Evolutionary conservation across 306 rosid species (phyloP), one percentile per base, ranked within the genome.

Genomic region (Begonia fuchsioides): DNA sequence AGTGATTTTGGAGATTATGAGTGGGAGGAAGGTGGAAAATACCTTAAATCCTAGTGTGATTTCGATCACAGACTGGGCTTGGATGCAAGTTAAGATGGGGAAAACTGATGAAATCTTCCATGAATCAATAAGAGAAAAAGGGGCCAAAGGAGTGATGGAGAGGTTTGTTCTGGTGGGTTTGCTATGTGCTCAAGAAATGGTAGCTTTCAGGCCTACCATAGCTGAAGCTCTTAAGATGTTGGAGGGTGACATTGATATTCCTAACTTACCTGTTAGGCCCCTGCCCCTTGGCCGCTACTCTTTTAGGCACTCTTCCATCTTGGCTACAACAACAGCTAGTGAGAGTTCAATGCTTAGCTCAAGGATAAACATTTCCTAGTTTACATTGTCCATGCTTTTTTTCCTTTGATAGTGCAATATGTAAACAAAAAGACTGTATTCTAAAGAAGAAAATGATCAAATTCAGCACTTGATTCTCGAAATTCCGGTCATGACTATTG

Each of bases 241-340:
- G 47, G 87, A 86, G 32, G 96, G 96, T 51, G 94, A 86, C 11
- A 79, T 75, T 66, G 96, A 82, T 39, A 82, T 82, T 65, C 94
- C 94, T 2, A 41, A 47, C 20, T 51, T 86, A 51, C 92, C 86
- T 9, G 86, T 79, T 7, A 71, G 94, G 53, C 94, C 96, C 40
- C 52, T 86, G 45, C 94, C 96, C 17, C 70, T 82, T 5, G 71
- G 81, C 39, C 88, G 75, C 54, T 82, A 73, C 35, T 79, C 92
- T 0, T 77, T 68, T 59, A 74, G 71, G 49, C 67, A 80, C 7
- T 26, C 35, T 26, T 26, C 35, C 4, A 57, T 73, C 81, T 38
- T 55, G 72, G 49, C 38, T 61, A 38, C 46, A 47, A 3, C 68
- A 19, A 55, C 52, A 18, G 35, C 41, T 11, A 76, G 69, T 67